Base-by-base conservation (phyloP, 352 stramenopile genomes). In the Pythium rishiriense region DNA sequence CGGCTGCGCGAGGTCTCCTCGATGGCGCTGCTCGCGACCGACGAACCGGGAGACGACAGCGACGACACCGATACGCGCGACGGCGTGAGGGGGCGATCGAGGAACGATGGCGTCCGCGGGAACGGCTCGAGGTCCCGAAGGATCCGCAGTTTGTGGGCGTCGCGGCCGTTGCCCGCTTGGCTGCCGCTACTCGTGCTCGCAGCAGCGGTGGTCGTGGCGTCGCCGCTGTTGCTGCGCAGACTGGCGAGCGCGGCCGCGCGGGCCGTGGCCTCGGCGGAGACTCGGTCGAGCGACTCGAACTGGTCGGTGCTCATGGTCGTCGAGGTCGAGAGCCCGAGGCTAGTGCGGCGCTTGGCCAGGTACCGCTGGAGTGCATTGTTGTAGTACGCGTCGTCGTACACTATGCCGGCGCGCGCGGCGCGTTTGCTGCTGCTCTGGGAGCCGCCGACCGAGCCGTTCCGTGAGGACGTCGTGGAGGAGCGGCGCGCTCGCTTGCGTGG, bases 361-460 rank as follows among this genome's bases (percentile, higher is more conserved):
- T 88, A 85, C 24, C 75, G 80, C 43, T 87, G 75, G 45, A 91
- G 66, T 48, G 81, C 41, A 22, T 74, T 73, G 46, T 89, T 75
- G 64, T 91, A 91, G 59, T 91, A 90, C 31, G 87, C 83, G n/a
- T 90, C 83, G 19, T 86, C 76, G 7, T 73, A 73, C 17, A 10
- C 47, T n/a, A n/a, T n/a, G 31, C 29, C 28, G 62, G 45, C 41
- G 41, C 7, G 25, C 12, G 54, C 54, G 22, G 61, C 65, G 26
- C n/a, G 62, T 45, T 58, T 60, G n/a, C 55, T 65, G 21, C 28
- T 55, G 42, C 8, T 59, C 22, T 57, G 45, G 17, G 48, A 50
- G 22, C 48, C 43, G 17, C 39, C 33, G 14, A 24, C 26, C 35
- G 62, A 69, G 29, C 29, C 29, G 41, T 48, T 47, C 7, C 26